Percentiles rank a stretch among this genome's conserved stretches.
These are phyloP conservation scores for Ploettnerulaceae sp. DNA, from an alignment of 2,329 filamentous ascomycete species.

Conservation along the genomic window DNA sequence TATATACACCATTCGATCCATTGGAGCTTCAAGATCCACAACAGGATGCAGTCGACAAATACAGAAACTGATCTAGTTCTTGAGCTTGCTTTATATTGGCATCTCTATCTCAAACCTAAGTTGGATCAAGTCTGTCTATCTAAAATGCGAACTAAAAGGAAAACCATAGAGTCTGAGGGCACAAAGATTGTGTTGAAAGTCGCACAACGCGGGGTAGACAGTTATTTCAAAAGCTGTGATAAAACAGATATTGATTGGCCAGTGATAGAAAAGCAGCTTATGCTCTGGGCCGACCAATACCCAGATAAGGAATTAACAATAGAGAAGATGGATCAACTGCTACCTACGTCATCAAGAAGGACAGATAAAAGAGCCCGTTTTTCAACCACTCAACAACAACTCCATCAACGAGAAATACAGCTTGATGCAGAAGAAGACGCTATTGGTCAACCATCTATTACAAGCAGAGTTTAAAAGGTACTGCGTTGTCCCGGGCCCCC, in stretches of 20 bases:
- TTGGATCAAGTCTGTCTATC: neutral
- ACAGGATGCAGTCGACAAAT: neutral
- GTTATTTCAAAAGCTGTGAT: neutral
- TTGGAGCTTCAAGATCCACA: neutral
- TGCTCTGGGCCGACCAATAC: neutral
- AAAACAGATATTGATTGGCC: neutral
- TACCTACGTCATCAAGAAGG: neutral
- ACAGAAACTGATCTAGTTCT: neutral
- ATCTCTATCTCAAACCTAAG: neutral
- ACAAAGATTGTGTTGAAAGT: neutral
- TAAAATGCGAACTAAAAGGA: neutral
- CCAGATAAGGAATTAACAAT: neutral
- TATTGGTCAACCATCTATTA: neutral
- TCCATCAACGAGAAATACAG: neutral
- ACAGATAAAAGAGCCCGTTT: neutral
- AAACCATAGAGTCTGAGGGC: neutral
- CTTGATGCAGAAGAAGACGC: neutral
- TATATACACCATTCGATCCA: neutral
- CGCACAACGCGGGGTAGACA: neutral
- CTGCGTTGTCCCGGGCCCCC: neutral
- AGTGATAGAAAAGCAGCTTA: no score
- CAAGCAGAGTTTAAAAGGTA: neutral
- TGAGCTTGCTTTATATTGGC: neutral
- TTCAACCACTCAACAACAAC: no score
- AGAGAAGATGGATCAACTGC: neutral